A percentile compares a stretch with the other conserved stretches of the same genome.
Conservation (phyloP, 164 flowering plant genomes). For the Warburgia ugandensis region DNA sequence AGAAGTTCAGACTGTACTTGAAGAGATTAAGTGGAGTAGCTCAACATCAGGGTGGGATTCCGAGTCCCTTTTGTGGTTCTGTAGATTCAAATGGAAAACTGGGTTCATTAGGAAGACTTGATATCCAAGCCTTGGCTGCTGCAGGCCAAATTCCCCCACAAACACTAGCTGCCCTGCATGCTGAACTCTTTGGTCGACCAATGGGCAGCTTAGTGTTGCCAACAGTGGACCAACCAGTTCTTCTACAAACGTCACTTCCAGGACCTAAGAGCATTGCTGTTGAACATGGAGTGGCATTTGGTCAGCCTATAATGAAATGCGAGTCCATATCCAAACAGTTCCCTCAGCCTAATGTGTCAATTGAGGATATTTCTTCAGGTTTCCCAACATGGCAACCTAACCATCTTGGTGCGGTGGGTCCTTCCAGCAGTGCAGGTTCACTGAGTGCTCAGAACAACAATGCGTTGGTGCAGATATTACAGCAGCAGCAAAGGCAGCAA, state of each 20-base stretch:
- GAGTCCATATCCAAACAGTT: constrained; percentile 40
- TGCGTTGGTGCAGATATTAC: constrained; percentile 37
- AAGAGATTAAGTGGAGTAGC: constrained; percentile 71
- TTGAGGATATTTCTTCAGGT: constrained; percentile 37
- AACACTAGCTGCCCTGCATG: constrained; percentile 64
- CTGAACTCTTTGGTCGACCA: constrained; percentile 65
- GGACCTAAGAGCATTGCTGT: constrained; percentile 39
- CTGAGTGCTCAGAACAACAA: constrained; percentile 31
- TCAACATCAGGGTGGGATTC: constrained; percentile 48
- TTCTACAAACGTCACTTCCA: constrained; percentile 47
- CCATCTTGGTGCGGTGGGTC: constrained; percentile 26
- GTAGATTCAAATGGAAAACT: constrained; percentile 38
- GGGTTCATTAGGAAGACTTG: constrained; percentile 51
- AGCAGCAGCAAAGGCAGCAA: constrained; percentile 31
- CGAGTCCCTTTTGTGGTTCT: constrained; percentile 43
- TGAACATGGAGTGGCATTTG: constrained; percentile 45
- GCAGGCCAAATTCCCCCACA: constrained; percentile 75
- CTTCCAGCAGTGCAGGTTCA: constrained; percentile 24
- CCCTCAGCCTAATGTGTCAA: constrained; percentile 29
- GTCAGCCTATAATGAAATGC: constrained; percentile 48
- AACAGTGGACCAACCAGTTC: constrained; percentile 36
- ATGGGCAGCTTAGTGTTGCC: constrained; percentile 39
- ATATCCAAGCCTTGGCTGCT: constrained; percentile 66
- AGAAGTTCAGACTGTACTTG: constrained; percentile 79
- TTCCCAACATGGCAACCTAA: constrained; percentile 46